Percentiles rank a stretch among this genome's conserved stretches.
These are phyloP conservation scores for Psidium friedrichsthalianum DNA, from an alignment of 345 rosid species.

Conservation along the genomic window DNA sequence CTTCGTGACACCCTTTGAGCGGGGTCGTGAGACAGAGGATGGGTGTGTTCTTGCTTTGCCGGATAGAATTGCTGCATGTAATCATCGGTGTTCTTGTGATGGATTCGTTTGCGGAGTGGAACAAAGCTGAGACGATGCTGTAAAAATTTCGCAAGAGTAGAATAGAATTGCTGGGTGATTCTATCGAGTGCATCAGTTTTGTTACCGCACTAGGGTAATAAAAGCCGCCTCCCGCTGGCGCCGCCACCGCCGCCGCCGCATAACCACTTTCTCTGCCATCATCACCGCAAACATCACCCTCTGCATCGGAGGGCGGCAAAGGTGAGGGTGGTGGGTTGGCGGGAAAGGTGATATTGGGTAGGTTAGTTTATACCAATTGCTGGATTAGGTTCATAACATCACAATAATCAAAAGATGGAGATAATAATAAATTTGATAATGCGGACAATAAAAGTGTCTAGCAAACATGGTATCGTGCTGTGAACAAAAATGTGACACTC, in stretches of 20 bases:
- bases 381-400: background rate
- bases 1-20: background rate
- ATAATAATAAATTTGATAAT: background rate
- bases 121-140: background rate
- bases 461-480: background rate
- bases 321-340: background rate
- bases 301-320: background rate
- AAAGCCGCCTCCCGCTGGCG: background rate
- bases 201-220: background rate
- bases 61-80: background rate
- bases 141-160: background rate
- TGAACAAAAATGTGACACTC: background rate
- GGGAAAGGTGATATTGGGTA: background rate
- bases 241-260: background rate
- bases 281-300: no score
- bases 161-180: background rate
- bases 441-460: background rate
- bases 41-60: background rate
- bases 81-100: background rate
- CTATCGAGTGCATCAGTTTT: background rate
- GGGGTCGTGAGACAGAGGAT: background rate
- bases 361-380: background rate
- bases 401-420: background rate
- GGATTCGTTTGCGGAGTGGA: background rate
- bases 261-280: background rate